Evolutionary conservation across 2,329 filamentous ascomycete species (phyloP), one percentile per base, ranked within the genome.

Genomic region (Tolypocladium tundrense): DNA sequence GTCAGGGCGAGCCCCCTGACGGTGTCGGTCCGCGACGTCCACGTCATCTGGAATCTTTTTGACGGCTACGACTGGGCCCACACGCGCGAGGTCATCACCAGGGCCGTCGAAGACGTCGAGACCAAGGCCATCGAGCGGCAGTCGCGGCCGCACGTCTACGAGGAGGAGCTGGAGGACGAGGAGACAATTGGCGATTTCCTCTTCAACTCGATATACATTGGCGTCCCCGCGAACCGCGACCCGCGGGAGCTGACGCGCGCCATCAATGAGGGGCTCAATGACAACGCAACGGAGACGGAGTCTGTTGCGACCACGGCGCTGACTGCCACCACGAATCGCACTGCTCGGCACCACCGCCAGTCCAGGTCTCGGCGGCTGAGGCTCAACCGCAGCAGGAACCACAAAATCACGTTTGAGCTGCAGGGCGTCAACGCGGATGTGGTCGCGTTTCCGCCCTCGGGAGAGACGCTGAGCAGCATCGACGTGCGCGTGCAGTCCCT

Each of bases 121-220:
- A 79, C 80, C 50, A 90, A 87, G 69, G 91, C 91, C 1, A 85
- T 88, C 53, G 90, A 97, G 69, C 85, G 88, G 58, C 83, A 85
- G 59, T 77, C 83, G 31, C 79, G 84, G 56, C 76, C 82, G 60
- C 77, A 81, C 56, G 75, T 80, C 10, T 78, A 81, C 57, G 88
- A 87, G 56, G 87, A 86, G 41, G 86, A 93, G 31, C 82, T 88
- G 27, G 89, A 96, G 54, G 88, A 92, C 50, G 89, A 92, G 71
- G 90, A 86, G 14, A 89, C 88, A 7, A 95, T 97, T 71, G 91
- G 91, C 7, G 95, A 99, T 69, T 96, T 95, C 65, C 79, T 99
- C 19, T 99, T 99, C 80, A 97, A 99, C 70, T 99, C 94, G 0
- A 96, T 99, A 57, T 99, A 97, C 75, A 97, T 99, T 65, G 91